Evolutionary conservation across 225 moss, liverwort and hornwort species (phyloP), one percentile per base, ranked within the genome.

Genomic region (Pleurozium schreberi): DNA sequence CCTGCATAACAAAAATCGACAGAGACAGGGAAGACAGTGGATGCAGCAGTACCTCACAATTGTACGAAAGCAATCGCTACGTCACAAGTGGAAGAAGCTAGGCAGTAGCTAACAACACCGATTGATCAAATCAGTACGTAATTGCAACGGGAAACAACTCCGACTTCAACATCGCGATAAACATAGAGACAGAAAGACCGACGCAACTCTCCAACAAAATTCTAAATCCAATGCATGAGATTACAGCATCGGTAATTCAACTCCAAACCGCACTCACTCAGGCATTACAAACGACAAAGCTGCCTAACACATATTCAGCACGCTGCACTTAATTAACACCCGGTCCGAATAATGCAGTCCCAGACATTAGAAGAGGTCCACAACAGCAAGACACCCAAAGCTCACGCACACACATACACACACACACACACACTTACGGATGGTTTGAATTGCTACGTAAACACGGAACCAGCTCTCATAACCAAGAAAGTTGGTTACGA

Each of bases 401-500:
- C 77, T 28, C 57, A 0, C 53, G 15, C 53, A 17, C 53, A 17
- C 28, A 15, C 30, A 1, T 30, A 10, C 10, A 75, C 49, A 58
- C 85, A 27, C n/a, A 45, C 66, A 58, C 71, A n/a, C 38, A 73
- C 11, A 43, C 30, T 82, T 53, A 73, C 81, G 70, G 18, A 53
- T 66, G 34, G 82, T 66, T 79, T 40, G 61, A 88, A 89, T 85
- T 82, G 17, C 65, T 67, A 61, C 31, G n/a, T 36, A 55, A 28
- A 88, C 75, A 68, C 83, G 61, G n/a, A 84, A 65, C 59, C 80
- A 89, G 91, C 93, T 88, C 63, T 86, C 65, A 26, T 30, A 86
- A 87, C 90, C 91, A 91, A 91, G 88, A 90, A 83, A 90, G 85
- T 90, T 91, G 58, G 91, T 90, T 90, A 88, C 82, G 80, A 80